These are phyloP conservation scores for Tulasnella sp. DNA, from an alignment of 768 basidiomycete species.

Conservation along the genomic window DNA sequence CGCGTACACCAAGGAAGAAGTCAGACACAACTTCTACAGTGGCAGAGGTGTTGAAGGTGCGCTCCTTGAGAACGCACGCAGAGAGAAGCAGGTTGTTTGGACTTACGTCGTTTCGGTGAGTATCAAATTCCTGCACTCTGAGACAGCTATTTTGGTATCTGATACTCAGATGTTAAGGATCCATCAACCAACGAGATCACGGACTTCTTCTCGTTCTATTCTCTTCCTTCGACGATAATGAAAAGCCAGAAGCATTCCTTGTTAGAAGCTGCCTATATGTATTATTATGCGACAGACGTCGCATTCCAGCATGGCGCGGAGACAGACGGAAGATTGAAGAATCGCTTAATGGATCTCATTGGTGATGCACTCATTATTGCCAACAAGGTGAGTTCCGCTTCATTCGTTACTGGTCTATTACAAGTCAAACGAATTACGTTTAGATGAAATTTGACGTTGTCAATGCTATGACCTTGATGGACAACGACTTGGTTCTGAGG, in stretches of 20 bases:
- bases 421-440: neutral
- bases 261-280: constrained; percentile 89
- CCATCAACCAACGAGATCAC: constrained; percentile 72
- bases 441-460: constrained; percentile 87
- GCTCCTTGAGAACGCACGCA: constrained; percentile 35
- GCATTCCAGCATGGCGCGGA: constrained; percentile 52
- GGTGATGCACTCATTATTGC: constrained; percentile 73
- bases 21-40: constrained; percentile 76
- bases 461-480: constrained; percentile 91
- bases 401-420: neutral
- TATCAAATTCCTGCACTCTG: neutral
- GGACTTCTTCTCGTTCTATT: constrained; percentile 95
- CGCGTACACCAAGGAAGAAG: constrained; percentile 59
- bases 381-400: constrained; percentile 33
- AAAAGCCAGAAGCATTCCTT: constrained; percentile 51
- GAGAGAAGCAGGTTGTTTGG: constrained; percentile 84
- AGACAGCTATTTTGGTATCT: neutral
- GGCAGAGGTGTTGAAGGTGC: constrained; percentile 45
- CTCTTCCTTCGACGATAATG: constrained; percentile 88
- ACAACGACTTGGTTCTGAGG: constrained; percentile 69
- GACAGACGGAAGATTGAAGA: constrained; percentile 48
- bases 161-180: constrained; percentile 38
- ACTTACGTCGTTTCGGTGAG: constrained; percentile 87
- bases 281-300: constrained; percentile 80
- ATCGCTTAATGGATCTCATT: constrained; percentile 56